Conservation (phyloP, 2,329 filamentous ascomycete species). For the Penicillium sp. region DNA sequence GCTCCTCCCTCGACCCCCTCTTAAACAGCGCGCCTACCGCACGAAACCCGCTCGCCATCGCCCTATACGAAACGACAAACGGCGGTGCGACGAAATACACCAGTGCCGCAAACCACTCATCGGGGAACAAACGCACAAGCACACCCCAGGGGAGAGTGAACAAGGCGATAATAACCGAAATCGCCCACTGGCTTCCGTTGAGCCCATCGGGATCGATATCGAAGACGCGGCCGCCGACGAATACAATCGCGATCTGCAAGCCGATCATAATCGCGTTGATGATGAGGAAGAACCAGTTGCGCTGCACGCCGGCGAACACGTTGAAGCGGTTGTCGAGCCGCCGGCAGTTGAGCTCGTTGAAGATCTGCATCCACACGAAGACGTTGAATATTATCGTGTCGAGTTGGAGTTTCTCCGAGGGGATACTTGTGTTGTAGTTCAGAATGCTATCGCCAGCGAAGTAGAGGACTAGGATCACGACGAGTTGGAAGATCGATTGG, state of each 20-base stretch:
- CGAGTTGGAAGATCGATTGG: constrained; percentile 83
- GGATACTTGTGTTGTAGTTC: constrained; percentile 35
- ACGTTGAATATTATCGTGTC: constrained; percentile 86
- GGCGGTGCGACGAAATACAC: constrained; percentile 14
- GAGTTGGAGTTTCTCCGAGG: background rate
- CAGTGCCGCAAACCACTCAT: constrained; percentile 43
- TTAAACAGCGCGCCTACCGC: background rate
- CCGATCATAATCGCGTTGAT: constrained; percentile 85
- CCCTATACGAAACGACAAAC: constrained; percentile 1
- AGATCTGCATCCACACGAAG: constrained; percentile 99
- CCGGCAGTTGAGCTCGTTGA: constrained; percentile 95
- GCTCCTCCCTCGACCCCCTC: background rate
- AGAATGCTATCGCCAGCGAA: constrained; percentile 68
- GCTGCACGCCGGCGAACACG: constrained; percentile 81
- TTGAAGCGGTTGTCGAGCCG: constrained; percentile 92
- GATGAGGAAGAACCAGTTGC: constrained; percentile 82
- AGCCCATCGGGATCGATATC: constrained; percentile 63
- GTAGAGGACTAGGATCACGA: constrained; percentile 76
- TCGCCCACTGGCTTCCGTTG: constrained; percentile 76
- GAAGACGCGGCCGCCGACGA: constrained; percentile 79
- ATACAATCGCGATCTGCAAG: constrained; percentile 85
- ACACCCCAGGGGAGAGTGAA: constrained; percentile 81
- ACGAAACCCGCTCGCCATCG: background rate
- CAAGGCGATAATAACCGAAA: constrained; percentile 79
- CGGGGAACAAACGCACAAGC: constrained; percentile 78